phyloP scores from a whole-genome alignment of 1,284 basidiomycete genomes.

The Ceratobasidium sp. region DNA sequence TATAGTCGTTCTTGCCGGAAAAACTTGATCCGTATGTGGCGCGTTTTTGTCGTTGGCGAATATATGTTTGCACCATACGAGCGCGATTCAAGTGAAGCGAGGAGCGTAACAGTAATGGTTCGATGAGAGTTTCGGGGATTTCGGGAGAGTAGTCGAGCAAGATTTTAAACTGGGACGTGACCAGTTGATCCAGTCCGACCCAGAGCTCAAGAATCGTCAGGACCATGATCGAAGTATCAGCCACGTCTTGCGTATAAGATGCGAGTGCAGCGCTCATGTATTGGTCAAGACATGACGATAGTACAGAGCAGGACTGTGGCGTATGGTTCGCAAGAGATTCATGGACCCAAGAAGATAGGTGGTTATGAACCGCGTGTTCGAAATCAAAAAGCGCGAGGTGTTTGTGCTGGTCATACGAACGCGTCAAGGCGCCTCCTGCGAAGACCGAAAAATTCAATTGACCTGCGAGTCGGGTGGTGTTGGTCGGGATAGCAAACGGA shows the following conservation, averaged over 20 bases:
- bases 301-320: not conserved
- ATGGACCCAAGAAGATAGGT: not conserved
- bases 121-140: slow-evolving; percentile 51
- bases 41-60: slow-evolving; percentile 47
- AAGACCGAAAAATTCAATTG: not conserved
- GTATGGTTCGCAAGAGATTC: not conserved
- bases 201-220: slow-evolving; percentile 48
- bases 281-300: slow-evolving; percentile 20
- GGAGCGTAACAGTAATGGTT: slow-evolving; percentile 53
- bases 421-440: not conserved
- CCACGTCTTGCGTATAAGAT: slow-evolving; percentile 1
- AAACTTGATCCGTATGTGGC: slow-evolving; percentile 45
- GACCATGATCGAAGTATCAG: slow-evolving; percentile 53
- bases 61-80: slow-evolving; percentile 46
- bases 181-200: slow-evolving; percentile 54
- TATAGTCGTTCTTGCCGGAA: slow-evolving; percentile 4
- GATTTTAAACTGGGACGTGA: slow-evolving; percentile 49
- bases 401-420: not conserved
- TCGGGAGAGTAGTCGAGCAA: slow-evolving; percentile 58
- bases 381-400: slow-evolving; percentile 21
- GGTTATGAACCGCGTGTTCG: slow-evolving; percentile 1
- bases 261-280: not conserved
- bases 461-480: not conserved
- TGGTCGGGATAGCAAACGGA: not conserved
- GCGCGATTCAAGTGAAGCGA: slow-evolving; percentile 47